Conservation (phyloP, 345 rosid species). For the Syzygium oleosum region DNA sequence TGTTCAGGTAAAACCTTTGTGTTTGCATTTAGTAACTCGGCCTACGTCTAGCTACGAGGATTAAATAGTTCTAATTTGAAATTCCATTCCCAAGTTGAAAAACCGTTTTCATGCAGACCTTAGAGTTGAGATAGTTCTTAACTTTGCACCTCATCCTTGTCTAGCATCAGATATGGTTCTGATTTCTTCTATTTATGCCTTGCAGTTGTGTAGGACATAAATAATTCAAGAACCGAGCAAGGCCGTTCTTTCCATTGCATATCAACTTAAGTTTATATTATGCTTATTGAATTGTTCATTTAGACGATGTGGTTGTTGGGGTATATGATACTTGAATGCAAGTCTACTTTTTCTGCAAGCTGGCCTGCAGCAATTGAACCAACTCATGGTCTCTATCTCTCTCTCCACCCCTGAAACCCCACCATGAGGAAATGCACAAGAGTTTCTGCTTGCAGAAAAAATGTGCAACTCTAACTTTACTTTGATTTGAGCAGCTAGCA, state of each 20-base stretch:
- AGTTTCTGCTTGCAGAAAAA: neutral
- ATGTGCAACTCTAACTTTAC: neutral
- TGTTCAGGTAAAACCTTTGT: neutral
- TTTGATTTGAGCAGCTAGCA: constrained; percentile 46
- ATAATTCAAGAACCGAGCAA: neutral
- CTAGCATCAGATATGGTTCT: neutral
- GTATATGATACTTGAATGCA: neutral
- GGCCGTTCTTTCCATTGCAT: neutral
- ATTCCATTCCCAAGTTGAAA: neutral
- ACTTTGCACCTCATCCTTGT: neutral
- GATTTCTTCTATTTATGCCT: neutral
- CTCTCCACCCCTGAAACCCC: neutral
- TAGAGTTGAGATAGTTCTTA: neutral
- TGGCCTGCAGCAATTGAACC: neutral
- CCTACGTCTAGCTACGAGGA: neutral
- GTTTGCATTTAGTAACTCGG: neutral
- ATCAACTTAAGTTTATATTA: neutral
- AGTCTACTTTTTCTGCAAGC: neutral
- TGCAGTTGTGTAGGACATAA: neutral
- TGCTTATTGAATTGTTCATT: neutral
- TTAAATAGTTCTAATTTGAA: neutral
- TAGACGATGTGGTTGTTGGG: neutral
- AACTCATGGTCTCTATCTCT: neutral
- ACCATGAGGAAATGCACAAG: neutral
- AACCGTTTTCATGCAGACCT: neutral